Base-by-base conservation (phyloP, 805 yeast species). In the Lipomyces mesembrius region DNA sequence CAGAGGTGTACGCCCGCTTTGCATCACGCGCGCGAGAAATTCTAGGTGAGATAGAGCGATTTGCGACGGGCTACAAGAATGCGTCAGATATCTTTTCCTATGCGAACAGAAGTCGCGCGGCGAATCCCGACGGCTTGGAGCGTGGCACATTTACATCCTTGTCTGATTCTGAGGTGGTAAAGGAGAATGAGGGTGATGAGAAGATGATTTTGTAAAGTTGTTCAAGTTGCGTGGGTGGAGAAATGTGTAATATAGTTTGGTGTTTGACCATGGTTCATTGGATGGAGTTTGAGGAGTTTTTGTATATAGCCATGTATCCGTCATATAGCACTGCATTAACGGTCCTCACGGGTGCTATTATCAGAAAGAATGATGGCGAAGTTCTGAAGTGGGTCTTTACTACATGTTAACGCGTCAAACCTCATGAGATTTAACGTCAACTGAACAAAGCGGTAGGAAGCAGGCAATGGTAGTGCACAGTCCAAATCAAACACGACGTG, bases 1-100 rank as follows among this genome's bases (percentile, higher is more conserved):
- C 43, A 20, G 58, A 63, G 8, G 46, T 63, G 12, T 63, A 59
- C 57, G 39, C 52, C 34, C 12, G 39, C 29, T 63, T 63, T 55
- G 62, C 66, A 2, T n/a, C 59, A 3, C 34, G 27, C 14, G 62
- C 66, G 12, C 59, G 62, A 12, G 54, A 29, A 12, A n/a, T 59
- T 17, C 7, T 51, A 11, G 43, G 25, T 12, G 46, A 58, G 49
- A 57, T 64, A 11, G 67, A 60, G 9, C 29, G 5, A n/a, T 64
- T 64, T 46, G 7, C 59, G n/a, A 9, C 14, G 6, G 64, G n/a
- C 20, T 34, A 60, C 43, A 54, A 43, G 22, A 27, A 54, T 14
- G 64, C 64, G 17, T 46, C 29, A 4, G 61, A 53, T 14, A 22
- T 60, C 5, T 56, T 64, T 35, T 63, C 35, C 2, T 60, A 56